Conservation (phyloP, 208 protist species). For the Leptomonas pyrrhocoris region DNA sequence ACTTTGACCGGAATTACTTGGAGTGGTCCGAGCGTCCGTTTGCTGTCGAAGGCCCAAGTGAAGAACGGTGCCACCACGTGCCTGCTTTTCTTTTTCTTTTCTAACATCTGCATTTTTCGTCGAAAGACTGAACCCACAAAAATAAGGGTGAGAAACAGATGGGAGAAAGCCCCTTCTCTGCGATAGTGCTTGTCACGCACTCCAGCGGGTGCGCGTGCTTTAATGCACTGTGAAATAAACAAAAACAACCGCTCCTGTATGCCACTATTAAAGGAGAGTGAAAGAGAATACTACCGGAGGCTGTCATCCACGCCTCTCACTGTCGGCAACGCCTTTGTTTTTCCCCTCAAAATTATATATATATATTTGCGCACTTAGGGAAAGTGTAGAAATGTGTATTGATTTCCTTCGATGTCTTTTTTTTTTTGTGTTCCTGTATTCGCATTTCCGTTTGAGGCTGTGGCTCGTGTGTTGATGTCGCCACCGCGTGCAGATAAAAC, state of each 20-base stretch:
- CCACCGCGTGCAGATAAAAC: not conserved
- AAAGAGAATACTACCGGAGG: not conserved
- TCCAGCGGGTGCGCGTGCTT: not conserved
- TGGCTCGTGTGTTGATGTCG: not conserved
- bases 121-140: not conserved
- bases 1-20: too few relatives aligned
- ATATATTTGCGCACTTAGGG: not conserved
- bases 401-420: constrained; percentile 17
- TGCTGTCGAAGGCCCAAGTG: too few relatives aligned
- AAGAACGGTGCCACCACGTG: too few relatives aligned
- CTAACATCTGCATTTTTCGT: not conserved
- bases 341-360: not conserved
- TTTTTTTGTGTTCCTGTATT: not conserved
- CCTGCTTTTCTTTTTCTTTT: too few relatives aligned
- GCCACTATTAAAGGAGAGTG: constrained; percentile 7
- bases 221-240: not conserved
- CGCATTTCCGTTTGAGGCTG: not conserved
- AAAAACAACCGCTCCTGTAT: not conserved
- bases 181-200: not conserved
- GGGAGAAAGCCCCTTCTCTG: not conserved
- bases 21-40: too few relatives aligned
- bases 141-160: not conserved
- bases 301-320: not conserved
- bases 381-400: constrained; percentile 14
- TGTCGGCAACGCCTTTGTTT: constrained; percentile 5